Conservation (phyloP, 1,139 yeast genomes). For the Pichia sp. region DNA sequence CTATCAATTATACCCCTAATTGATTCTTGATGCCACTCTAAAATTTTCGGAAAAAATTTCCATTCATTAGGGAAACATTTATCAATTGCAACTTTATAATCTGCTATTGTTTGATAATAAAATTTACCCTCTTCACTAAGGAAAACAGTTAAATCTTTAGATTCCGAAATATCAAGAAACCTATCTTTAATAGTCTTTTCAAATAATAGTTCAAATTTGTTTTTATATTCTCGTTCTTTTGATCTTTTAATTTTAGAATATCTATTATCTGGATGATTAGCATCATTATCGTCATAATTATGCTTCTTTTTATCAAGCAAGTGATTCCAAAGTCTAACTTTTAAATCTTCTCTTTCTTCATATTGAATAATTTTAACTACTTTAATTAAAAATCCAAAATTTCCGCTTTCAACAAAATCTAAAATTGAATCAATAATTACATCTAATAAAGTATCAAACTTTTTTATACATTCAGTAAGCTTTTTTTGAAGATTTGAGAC, state of each 20-base stretch:
- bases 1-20: constrained; percentile 55
- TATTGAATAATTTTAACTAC: constrained; percentile 70
- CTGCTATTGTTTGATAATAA: constrained; percentile 73
- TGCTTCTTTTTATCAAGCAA: constrained; percentile 15
- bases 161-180: constrained; percentile 35
- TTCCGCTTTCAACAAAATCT: constrained; percentile 35
- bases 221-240: constrained; percentile 54
- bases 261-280: constrained; percentile 6
- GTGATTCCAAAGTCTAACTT: constrained; percentile 45
- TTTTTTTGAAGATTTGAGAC: constrained; percentile 55
- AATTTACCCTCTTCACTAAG: constrained; percentile 65
- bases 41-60: constrained; percentile 61
- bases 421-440: constrained; percentile 36
- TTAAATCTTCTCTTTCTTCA: constrained; percentile 75
- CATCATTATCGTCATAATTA: neutral
- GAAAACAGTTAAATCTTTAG: constrained; percentile 46
- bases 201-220: constrained; percentile 56
- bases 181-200: constrained; percentile 45
- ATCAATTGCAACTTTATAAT: constrained; percentile 54
- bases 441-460: constrained; percentile 60
- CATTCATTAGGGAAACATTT: constrained; percentile 60
- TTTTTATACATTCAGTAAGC: constrained; percentile 41
- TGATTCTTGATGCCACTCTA: constrained; percentile 62
- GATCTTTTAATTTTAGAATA: constrained; percentile 21
- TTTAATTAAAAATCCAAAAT: constrained; percentile 61